Percentiles rank a stretch among this genome's conserved stretches.
These are phyloP conservation scores for Vigna trinervia DNA, from an alignment of 306 rosid species.

Conservation along the genomic window DNA sequence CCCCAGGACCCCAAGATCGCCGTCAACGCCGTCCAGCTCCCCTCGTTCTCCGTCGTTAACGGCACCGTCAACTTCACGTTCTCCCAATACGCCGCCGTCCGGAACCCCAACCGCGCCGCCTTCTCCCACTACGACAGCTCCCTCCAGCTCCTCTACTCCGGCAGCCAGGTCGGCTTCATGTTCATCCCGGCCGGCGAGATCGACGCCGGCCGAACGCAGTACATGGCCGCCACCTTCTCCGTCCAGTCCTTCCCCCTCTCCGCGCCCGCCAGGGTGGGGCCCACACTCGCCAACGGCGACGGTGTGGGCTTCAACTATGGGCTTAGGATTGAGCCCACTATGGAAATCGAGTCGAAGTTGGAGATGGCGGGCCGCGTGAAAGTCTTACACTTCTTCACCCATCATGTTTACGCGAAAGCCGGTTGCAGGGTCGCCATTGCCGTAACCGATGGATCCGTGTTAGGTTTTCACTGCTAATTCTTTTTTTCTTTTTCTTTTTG, in stretches of 20 bases:
- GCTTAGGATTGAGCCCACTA: conserved; percentile 55
- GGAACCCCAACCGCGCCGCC: conserved; percentile 82
- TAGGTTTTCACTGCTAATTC: conserved; percentile 81
- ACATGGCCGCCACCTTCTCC: conserved; percentile 89
- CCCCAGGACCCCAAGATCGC: conserved; percentile 84
- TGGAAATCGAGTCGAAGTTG: conserved; percentile 87
- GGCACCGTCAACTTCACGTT: conserved; percentile 88
- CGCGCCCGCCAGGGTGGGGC: conserved; percentile 52
- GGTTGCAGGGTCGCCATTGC: conserved; percentile 77
- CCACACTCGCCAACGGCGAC: conserved; percentile 48
- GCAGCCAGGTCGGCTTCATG: conserved; percentile 89
- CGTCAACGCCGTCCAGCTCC: conserved; percentile 86
- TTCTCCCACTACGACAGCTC: conserved; percentile 90
- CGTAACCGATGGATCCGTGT: conserved; percentile 81
- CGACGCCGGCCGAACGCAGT: conserved; percentile 80
- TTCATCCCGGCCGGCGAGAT: conserved; percentile 94
- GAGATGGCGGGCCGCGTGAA: conserved; percentile 88
- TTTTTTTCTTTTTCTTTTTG: not conserved
- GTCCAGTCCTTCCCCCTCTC: conserved; percentile 76
- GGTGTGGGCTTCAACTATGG: conserved; percentile 51
- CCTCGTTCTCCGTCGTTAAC: conserved; percentile 77
- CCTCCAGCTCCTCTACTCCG: conserved; percentile 85
- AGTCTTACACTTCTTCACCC: conserved; percentile 84
- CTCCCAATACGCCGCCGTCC: conserved; percentile 79
- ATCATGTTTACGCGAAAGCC: conserved; percentile 65